Base-by-base conservation (phyloP, 2,329 filamentous ascomycete genomes). In the Clarireedia homoeocarpa region DNA sequence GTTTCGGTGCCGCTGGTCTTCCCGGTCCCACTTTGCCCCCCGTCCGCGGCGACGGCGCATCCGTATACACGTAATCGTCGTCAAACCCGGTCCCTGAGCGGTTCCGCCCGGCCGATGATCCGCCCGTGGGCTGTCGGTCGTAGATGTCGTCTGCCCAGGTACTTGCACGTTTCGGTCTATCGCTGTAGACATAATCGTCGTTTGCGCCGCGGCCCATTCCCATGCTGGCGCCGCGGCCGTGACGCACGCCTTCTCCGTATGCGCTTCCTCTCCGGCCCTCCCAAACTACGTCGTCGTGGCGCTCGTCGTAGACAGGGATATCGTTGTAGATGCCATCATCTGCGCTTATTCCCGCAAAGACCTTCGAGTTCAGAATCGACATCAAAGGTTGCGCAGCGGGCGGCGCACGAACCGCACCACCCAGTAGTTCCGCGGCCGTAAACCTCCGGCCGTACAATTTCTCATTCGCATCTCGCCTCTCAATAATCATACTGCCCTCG, bases 391-490 rank as follows among this genome's bases (percentile, higher is more conserved):
- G 88, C 2, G 94, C 89, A 57, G 89, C 86, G 0, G 88, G 83
- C 1, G 94, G 92, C 1, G 91, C 83, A 44, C 84, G 80, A 40
- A 97, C 82, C 36, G 80, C 78, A 36, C 94, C 94, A 56, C 81
- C 83, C 39, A 99, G 81, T 46, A 99, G 81, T 70, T 96, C 87
- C 60, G 79, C 77, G 14, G 94, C 94, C 7, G 89, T 91, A 71
- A 89, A 81, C 59, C 88, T 83, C 57, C 86, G 83, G 60, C 89
- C 89, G 71, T 99, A 99, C 59, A 99, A 81, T 74, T 95, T 96
- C 74, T 96, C 88, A 70, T 99, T 99, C 65, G 94, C 94, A 72
- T 99, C 94, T 74, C 91, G 87, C 61, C 94, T 84, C 75, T 99
- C 94, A 61, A 97, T 89, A 62, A 99, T 86, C 53, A 89, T 91